Evolutionary conservation across 2,329 filamentous ascomycete genomes (phyloP), one percentile per base, ranked within the genome.

Genomic region (Arthroderma sp.): DNA sequence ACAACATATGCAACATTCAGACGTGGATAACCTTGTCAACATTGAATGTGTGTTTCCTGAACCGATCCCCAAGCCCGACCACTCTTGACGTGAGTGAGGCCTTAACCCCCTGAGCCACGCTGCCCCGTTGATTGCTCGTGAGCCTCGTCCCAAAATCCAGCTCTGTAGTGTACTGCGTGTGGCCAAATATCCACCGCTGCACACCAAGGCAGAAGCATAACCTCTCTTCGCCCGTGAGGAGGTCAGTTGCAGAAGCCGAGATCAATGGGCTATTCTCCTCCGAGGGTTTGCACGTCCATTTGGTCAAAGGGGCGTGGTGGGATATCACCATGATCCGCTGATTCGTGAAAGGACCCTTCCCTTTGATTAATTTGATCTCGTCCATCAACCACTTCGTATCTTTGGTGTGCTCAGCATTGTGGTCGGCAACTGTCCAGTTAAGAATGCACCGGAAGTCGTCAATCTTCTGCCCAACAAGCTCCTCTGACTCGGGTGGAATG

Each of bases 381-480:
- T 61, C 63, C 31, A 63, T 68, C 9, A 83, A 69, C 80, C 79
- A 83, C 1, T 69, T 63, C 4, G 75, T 59, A 60, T 83, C 81
- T 19, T 66, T 61, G 1, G 63, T 63, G 63, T 82, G 77, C 15
- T 72, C 67, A 0, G 61, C 61, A 60, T 78, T 79, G 63, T 82
- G 79, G n/a, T 66, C 66, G 4, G 71, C 68, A 0, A 77, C 67
- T 0, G 70, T 74, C 80, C 80, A 83, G 13, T 65, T 68, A 9
- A 64, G 53, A 35, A 83, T 82, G 25, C 73, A 70, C 25, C 73
- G 69, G 54, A 81, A 82, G 64, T 83, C 81, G 19, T 72, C 75
- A 25, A 82, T 70, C 58, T 71, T 75, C 33, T 66, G 64, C 35
- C 67, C 49, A 17, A 82, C 75, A 2, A 72, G 63, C 0, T 64